Evolutionary conservation across 108 stramenopile genomes (phyloP).

Genomic region (Seminavis robusta): DNA sequence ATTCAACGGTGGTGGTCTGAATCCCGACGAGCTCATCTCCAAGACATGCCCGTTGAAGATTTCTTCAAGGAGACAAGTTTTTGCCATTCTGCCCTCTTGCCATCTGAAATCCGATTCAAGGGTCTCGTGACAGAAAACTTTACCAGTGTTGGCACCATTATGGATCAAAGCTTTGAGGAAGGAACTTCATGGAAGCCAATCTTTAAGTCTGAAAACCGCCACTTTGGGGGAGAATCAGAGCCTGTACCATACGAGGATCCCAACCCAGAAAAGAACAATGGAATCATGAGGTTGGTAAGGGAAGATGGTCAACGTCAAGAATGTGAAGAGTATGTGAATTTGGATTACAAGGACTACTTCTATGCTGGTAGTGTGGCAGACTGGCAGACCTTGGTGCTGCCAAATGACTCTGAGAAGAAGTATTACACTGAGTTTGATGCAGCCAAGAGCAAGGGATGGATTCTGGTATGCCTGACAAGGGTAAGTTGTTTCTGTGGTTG

Average conservation of each 20-base stretch:
- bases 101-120: slow-evolving; percentile 35
- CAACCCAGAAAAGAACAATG: background rate
- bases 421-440: slow-evolving; percentile 2
- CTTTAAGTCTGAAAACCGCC: too few relatives aligned
- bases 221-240: too few relatives aligned
- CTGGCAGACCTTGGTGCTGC: slow-evolving; percentile 25
- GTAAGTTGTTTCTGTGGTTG: too few relatives aligned
- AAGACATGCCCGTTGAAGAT: slow-evolving; percentile 1
- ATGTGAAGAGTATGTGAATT: background rate
- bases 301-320: background rate
- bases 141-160: background rate
- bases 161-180: too few relatives aligned
- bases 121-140: slow-evolving; percentile 27
- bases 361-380: too few relatives aligned
- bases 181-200: too few relatives aligned
- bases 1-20: too few relatives aligned
- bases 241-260: too few relatives aligned
- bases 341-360: slow-evolving; percentile 3
- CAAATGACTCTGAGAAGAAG: slow-evolving; percentile 34
- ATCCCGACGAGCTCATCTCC: too few relatives aligned
- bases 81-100: slow-evolving; percentile 42
- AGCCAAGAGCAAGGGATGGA: background rate
- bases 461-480: too few relatives aligned
- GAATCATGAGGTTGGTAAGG: background rate
- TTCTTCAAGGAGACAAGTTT: slow-evolving; percentile 26